Evolutionary conservation across 768 basidiomycete species (phyloP).

Genomic region (Lactifluus echinatus): DNA sequence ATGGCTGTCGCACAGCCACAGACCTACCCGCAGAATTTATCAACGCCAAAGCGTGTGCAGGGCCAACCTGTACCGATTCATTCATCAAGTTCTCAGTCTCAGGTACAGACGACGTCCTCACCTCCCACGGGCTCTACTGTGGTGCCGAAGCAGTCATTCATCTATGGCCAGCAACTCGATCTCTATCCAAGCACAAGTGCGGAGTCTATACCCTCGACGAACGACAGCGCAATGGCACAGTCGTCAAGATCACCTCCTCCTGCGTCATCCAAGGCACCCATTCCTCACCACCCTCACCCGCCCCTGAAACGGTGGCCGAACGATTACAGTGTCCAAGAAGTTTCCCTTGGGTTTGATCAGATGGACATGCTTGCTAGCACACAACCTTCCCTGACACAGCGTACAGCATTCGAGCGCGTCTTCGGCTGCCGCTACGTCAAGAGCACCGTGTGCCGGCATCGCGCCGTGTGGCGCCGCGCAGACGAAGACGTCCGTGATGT

Average conservation of each 20-base stretch:
- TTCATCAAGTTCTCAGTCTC: slow-evolving; percentile 3
- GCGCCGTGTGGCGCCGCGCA: slow-evolving; percentile 59
- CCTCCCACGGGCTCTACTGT: neutral
- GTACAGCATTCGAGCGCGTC: slow-evolving; percentile 58
- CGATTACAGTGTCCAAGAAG: slow-evolving; percentile 62
- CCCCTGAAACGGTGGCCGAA: slow-evolving; percentile 71
- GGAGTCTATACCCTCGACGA: slow-evolving; percentile 2
- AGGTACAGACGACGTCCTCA: slow-evolving; percentile 3
- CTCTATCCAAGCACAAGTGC: slow-evolving; percentile 3
- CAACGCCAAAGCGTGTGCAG: slow-evolving; percentile 16
- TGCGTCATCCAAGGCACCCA: slow-evolving; percentile 20
- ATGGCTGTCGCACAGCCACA: slow-evolving; percentile 15
- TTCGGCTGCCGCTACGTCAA: slow-evolving; percentile 68
- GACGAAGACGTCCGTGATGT: slow-evolving; percentile 36
- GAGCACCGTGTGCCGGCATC: slow-evolving; percentile 63
- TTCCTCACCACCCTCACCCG: slow-evolving; percentile 47
- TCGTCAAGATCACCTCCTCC: slow-evolving; percentile 16
- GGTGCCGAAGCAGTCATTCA: slow-evolving; percentile 6
- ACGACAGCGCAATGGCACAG: slow-evolving; percentile 23
- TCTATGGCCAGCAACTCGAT: slow-evolving; percentile 6
- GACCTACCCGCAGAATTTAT: slow-evolving; percentile 18
- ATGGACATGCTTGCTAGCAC: slow-evolving; percentile 34
- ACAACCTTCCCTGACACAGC: slow-evolving; percentile 45
- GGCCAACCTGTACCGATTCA: slow-evolving; percentile 14
- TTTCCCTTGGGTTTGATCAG: slow-evolving; percentile 49